phyloP scores from a whole-genome alignment of 495 filamentous ascomycete genomes.

The Aspergillus cavernicola region DNA sequence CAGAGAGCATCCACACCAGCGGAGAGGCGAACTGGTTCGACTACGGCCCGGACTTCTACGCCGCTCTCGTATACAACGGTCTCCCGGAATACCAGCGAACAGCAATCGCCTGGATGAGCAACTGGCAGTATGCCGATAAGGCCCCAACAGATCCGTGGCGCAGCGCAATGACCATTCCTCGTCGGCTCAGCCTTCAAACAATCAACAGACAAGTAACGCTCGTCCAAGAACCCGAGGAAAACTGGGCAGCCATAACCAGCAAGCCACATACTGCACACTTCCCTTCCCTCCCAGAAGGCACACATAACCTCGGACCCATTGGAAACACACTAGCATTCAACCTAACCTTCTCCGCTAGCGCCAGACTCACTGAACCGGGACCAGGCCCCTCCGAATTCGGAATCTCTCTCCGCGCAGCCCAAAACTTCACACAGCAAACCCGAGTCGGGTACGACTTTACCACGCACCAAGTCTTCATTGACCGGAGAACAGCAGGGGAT shows the following conservation, averaged over 20 bases:
- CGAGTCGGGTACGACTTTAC: conserved; percentile 41
- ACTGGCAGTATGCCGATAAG: conserved; percentile 51
- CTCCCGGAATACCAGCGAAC: conserved; percentile 34
- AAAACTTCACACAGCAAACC: conserved; percentile 38
- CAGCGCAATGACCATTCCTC: conserved; percentile 47
- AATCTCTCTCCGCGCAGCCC: conserved; percentile 22
- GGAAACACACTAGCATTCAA: conserved; percentile 23
- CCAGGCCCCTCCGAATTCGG: conserved; percentile 26
- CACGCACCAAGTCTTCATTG: conserved; percentile 29
- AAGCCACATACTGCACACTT: conserved; percentile 3
- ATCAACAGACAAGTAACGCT: conserved; percentile 16
- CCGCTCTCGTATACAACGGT: conserved; percentile 51
- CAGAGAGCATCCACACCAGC: conserved; percentile 5
- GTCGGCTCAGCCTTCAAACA: conserved; percentile 33
- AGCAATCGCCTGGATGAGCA: conserved; percentile 55
- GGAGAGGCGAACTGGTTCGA: conserved; percentile 40
- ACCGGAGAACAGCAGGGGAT: conserved; percentile 27
- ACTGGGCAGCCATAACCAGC: conserved; percentile 14
- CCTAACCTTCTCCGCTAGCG: conserved; percentile 21
- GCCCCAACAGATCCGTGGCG: conserved; percentile 46
- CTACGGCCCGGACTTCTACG: conserved; percentile 58
- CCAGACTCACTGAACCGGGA: background rate
- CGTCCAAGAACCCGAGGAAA: conserved; percentile 23
- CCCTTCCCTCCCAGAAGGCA: conserved; percentile 14
- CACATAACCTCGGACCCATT: conserved; percentile 8